Evolutionary conservation across 176 grass and related monocot genomes (phyloP).

Genomic region (Paspalum notatum): DNA sequence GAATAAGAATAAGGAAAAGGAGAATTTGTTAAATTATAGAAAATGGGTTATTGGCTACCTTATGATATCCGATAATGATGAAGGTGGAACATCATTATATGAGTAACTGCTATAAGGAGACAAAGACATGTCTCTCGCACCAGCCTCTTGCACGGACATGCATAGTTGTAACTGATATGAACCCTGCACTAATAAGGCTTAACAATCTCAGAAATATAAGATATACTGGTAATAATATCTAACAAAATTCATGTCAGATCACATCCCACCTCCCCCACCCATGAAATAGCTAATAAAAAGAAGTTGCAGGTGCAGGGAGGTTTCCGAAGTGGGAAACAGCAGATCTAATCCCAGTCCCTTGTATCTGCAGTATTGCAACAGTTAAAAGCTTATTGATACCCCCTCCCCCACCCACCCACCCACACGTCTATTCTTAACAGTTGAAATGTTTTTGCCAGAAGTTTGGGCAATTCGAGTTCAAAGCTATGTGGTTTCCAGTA

Average conservation of each 20-base stretch:
- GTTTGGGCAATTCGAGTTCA: neutral
- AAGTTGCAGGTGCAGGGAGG: neutral
- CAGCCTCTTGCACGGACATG: conserved; percentile 80
- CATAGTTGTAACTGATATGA: conserved; percentile 81
- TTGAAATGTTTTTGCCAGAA: neutral
- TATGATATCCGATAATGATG: conserved; percentile 80
- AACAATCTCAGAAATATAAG: conserved; percentile 40
- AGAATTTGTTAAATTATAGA: conserved; percentile 22
- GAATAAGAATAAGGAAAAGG: conserved; percentile 26
- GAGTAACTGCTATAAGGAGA: conserved; percentile 86
- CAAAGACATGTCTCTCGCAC: conserved; percentile 64
- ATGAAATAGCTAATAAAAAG: neutral
- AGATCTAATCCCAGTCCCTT: neutral
- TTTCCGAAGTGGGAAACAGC: neutral
- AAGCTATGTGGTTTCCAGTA: neutral
- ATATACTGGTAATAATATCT: neutral
- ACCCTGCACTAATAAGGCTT: conserved; percentile 57
- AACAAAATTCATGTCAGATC: neutral
- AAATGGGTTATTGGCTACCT: conserved; percentile 55
- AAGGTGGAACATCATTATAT: conserved; percentile 78
- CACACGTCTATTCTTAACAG: neutral
- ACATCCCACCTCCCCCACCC: neutral
- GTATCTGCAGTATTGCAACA: neutral
- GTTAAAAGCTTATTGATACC: neutral
- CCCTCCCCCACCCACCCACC: neutral